Evolutionary conservation across 495 filamentous ascomycete species (phyloP), one percentile per base, ranked within the genome.

Genomic region (Parachaetomium inaequale): DNA sequence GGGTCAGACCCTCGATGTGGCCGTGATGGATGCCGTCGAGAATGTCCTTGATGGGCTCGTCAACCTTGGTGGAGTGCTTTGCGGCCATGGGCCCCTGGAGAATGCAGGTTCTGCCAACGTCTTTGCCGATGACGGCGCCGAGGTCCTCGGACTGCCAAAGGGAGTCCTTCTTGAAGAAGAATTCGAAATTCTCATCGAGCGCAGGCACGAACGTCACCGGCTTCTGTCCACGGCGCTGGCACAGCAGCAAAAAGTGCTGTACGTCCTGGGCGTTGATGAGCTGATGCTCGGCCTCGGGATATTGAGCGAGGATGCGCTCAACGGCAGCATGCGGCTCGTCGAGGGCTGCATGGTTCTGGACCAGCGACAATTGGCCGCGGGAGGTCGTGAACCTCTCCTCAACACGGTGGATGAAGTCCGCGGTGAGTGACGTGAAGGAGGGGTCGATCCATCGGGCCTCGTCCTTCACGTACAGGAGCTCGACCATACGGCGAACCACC

Each of bases 111-210:
- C 94, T 84, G 45, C 90, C 92, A 57, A 97, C 94, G 75, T 98
- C 94, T 75, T 97, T 93, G 65, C 81, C 93, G 53, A 97, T 90
- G 67, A 98, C 94, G 38, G 94, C 94, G 64, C 91, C 93, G 14
- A 98, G 83, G 71, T 98, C 93, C 75, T 98, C 94, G 0, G 93
- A 96, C 76, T 98, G 94, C 94, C 94, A 98, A 29, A 98, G 85
- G n/a, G 93, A 97, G 75, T 98, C 94, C 77, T 98, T 98, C 86
- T 98, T 98, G 87, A 98, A 98, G 79, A 88, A 98, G 74, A 92
- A 95, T 73, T 97, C 94, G 53, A 98, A 97, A 66, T 89, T 93
- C 58, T 96, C 93, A 73, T 98, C 94, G 31, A 98, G 81, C 4
- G 87, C 81, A 14, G 94, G 94, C 52, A 98, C 92, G 69, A 98